A percentile compares a stretch with the other conserved stretches of the same genome.
These are phyloP conservation scores for Prunus campanulata DNA, from an alignment of 306 rosid species.

Conservation along the genomic window DNA sequence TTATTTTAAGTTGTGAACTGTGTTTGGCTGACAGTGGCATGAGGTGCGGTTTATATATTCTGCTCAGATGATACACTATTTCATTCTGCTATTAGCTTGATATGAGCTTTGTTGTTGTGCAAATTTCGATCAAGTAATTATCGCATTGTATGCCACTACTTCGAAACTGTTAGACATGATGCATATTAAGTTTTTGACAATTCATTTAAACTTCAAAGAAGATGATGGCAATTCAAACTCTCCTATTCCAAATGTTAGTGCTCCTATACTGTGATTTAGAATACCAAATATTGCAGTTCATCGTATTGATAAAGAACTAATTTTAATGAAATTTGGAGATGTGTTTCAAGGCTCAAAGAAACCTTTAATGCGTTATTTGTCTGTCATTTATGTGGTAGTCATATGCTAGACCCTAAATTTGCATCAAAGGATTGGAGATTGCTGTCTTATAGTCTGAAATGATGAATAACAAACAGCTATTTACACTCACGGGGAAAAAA, in stretches of 20 bases:
- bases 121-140: background rate
- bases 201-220: background rate
- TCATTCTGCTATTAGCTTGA: background rate
- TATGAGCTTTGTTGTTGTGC: background rate
- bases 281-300: background rate
- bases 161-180: background rate
- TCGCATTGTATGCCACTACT: background rate
- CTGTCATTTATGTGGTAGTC: constrained; percentile 8
- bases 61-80: background rate
- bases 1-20: background rate
- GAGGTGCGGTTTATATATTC: background rate
- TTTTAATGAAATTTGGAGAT: background rate
- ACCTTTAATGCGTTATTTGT: background rate
- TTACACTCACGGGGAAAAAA: constrained; percentile 4
- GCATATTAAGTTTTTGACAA: background rate
- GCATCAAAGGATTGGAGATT: background rate
- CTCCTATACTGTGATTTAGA: background rate
- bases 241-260: background rate
- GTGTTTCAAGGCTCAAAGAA: background rate
- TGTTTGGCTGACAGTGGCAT: background rate
- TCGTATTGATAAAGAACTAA: background rate
- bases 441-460: constrained; percentile 7
- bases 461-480: background rate
- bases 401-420: background rate
- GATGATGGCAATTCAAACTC: background rate